These are phyloP conservation scores for Penicillium paxilli DNA, from an alignment of 495 filamentous ascomycete genomes.

Conservation along the genomic window DNA sequence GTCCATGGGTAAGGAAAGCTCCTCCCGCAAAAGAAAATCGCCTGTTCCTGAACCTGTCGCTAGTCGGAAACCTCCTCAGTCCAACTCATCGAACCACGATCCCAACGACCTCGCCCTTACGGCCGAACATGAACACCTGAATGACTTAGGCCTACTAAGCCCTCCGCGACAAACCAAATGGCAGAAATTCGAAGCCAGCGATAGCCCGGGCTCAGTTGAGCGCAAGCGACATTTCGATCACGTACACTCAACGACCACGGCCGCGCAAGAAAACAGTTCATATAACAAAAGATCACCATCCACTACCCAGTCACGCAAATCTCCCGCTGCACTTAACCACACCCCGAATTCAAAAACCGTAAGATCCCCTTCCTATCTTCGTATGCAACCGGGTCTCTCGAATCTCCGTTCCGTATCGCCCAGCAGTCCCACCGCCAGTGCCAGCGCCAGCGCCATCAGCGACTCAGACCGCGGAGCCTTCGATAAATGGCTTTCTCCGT, in stretches of 20 bases:
- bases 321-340: slow-evolving; percentile 14
- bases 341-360: slow-evolving; percentile 25
- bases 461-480: slow-evolving; percentile 2
- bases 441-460: slow-evolving; percentile 1
- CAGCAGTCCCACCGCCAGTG: background rate
- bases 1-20: slow-evolving; percentile 35
- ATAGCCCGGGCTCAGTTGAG: slow-evolving; percentile 43
- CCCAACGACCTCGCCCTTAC: slow-evolving; percentile 10
- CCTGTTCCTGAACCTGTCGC: slow-evolving; percentile 34
- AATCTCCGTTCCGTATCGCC: slow-evolving; percentile 27
- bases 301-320: slow-evolving; percentile 15
- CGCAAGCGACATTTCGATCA: slow-evolving; percentile 20
- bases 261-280: slow-evolving; percentile 13
- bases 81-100: slow-evolving; percentile 16
- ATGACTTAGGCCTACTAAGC: slow-evolving; percentile 17
- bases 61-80: slow-evolving; percentile 20
- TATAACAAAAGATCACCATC: slow-evolving; percentile 18
- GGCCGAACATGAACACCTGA: slow-evolving; percentile 13
- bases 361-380: slow-evolving; percentile 19
- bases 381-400: slow-evolving; percentile 25
- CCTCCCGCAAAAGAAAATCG: slow-evolving; percentile 45
- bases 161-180: slow-evolving; percentile 31
- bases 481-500: slow-evolving; percentile 24
- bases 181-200: slow-evolving; percentile 36
- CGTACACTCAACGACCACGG: slow-evolving; percentile 5